phyloP scores from a whole-genome alignment of 306 rosid genomes.

The Astragalus glycyphyllos region DNA sequence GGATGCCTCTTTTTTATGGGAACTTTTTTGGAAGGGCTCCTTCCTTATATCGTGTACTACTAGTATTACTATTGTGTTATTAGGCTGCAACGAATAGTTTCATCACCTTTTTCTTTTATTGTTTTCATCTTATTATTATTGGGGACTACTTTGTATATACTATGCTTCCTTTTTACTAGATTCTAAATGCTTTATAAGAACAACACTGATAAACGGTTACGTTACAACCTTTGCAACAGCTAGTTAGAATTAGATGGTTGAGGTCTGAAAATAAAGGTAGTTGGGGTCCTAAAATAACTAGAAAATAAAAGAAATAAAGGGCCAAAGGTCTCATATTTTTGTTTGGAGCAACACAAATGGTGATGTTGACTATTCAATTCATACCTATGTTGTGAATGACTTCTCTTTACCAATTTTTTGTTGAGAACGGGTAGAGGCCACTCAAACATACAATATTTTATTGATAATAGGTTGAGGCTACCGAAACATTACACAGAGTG shows the following conservation, averaged over 20 bases:
- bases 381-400: too few species aligned
- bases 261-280: not conserved
- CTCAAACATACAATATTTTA: too few species aligned
- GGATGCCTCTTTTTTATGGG: not conserved
- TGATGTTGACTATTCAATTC: too few species aligned
- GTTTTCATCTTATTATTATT: not conserved
- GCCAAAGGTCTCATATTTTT: too few species aligned
- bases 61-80: conserved; percentile 12
- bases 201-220: conserved; percentile 21
- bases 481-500: too few species aligned
- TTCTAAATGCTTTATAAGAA: conserved; percentile 30
- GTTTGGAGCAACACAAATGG: too few species aligned
- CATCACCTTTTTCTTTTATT: conserved; percentile 10
- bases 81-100: not conserved
- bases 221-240: conserved; percentile 28
- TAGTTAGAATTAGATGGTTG: not conserved
- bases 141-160: conserved; percentile 45
- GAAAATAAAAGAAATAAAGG: too few species aligned
- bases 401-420: too few species aligned
- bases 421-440: too few species aligned
- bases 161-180: conserved; percentile 31
- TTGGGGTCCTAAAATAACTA: too few species aligned
- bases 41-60: conserved; percentile 1
- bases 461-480: too few species aligned
- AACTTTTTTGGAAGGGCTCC: not conserved